Evolutionary conservation across 2,329 filamentous ascomycete species (phyloP).

Genomic region (Parasarocladium wereldwijsianum): DNA sequence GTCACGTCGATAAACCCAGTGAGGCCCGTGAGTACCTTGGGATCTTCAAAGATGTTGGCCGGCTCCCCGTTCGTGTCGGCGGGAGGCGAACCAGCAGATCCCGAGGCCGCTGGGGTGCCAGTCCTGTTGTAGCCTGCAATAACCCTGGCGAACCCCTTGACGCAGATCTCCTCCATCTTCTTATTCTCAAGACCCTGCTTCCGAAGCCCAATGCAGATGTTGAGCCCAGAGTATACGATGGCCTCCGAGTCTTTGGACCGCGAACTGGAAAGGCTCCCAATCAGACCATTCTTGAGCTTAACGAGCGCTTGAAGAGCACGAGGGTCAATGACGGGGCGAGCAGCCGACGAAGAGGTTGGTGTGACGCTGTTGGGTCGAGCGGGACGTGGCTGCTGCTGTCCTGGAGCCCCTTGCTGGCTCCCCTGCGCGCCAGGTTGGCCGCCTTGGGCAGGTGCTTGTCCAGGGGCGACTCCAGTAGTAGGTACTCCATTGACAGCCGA

Average conservation of each 20-base stretch:
- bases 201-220: slow-evolving; percentile 33
- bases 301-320: slow-evolving; percentile 26
- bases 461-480: too few species aligned
- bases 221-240: slow-evolving; percentile 37
- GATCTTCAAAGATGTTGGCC: slow-evolving; percentile 19
- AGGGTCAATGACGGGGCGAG: slow-evolving; percentile 26
- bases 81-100: slow-evolving; percentile 7
- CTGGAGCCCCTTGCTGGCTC: too few species aligned
- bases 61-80: slow-evolving; percentile 11
- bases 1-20: slow-evolving; percentile 31
- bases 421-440: too few species aligned
- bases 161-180: slow-evolving; percentile 30
- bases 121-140: slow-evolving; percentile 25
- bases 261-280: slow-evolving; percentile 28
- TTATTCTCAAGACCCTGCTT: slow-evolving; percentile 27
- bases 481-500: too few species aligned
- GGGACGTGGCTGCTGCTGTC: slow-evolving; percentile 3
- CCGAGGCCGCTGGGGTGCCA: slow-evolving; percentile 18
- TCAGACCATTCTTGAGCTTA: slow-evolving; percentile 30
- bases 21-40: slow-evolving; percentile 26
- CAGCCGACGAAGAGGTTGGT: slow-evolving; percentile 12
- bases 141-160: slow-evolving; percentile 26
- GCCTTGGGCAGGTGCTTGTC: too few species aligned
- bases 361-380: slow-evolving; percentile 10
- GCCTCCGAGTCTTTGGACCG: slow-evolving; percentile 27